These are phyloP conservation scores for Mortierella sp. DNA, from an alignment of 371 early-diverging fungal genomes.

Conservation along the genomic window DNA sequence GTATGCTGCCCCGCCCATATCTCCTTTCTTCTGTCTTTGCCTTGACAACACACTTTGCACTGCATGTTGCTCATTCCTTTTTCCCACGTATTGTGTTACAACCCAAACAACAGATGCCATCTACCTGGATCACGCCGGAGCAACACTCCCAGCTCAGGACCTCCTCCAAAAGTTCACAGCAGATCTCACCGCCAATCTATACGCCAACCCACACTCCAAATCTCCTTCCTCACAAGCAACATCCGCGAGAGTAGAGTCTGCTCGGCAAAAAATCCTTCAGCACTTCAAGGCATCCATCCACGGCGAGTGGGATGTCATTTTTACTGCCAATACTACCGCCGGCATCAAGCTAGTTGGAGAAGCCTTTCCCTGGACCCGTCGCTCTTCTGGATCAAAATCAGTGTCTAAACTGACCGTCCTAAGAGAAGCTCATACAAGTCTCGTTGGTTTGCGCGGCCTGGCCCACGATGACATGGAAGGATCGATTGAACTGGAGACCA, in stretches of 20 bases:
- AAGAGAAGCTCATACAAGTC: slow-evolving; percentile 72
- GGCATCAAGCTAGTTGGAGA: slow-evolving; percentile 69
- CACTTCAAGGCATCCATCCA: slow-evolving; percentile 59
- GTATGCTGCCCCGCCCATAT: slow-evolving; percentile 7
- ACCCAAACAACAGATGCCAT: slow-evolving; percentile 44
- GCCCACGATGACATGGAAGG: slow-evolving; percentile 42
- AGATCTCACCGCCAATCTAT: slow-evolving; percentile 62
- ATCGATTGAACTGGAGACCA: slow-evolving; percentile 25
- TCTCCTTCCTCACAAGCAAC: slow-evolving; percentile 62
- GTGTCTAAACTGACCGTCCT: slow-evolving; percentile 61
- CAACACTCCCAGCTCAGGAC: slow-evolving; percentile 63
- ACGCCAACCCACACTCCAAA: slow-evolving; percentile 78
- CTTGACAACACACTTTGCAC: background rate
- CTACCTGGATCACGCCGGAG: slow-evolving; percentile 78
- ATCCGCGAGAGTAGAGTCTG: slow-evolving; percentile 57
- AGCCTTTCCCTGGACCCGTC: slow-evolving; percentile 58
- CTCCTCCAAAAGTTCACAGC: slow-evolving; percentile 56
- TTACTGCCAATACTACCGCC: slow-evolving; percentile 69
- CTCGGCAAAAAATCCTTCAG: slow-evolving; percentile 59
- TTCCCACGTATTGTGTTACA: background rate
- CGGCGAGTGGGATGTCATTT: slow-evolving; percentile 63
- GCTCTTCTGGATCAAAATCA: background rate
- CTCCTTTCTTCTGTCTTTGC: background rate
- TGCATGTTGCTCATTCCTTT: background rate
- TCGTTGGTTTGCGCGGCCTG: slow-evolving; percentile 72